Percentiles rank a stretch among this genome's conserved stretches.
Conservation (phyloP, 2,329 filamentous ascomycete species). For the Pezicula carpinea region DNA sequence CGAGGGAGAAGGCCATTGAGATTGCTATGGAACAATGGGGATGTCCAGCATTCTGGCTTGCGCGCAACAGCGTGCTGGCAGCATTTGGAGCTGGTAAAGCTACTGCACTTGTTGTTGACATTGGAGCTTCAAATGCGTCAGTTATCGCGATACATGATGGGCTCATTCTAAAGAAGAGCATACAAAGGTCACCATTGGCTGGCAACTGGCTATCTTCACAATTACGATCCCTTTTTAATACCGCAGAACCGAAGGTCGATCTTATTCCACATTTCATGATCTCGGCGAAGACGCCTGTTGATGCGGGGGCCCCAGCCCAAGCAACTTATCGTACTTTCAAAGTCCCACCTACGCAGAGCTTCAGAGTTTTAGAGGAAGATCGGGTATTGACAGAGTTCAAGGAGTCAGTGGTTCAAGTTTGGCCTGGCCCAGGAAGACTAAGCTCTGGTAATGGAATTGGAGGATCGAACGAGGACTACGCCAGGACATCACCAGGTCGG, state of each 20-base stretch:
- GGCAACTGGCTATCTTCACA: conserved; percentile 89
- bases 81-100: conserved; percentile 92
- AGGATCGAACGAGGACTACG: conserved; percentile 67
- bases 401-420: conserved; percentile 92
- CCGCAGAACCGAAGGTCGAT: conserved; percentile 63
- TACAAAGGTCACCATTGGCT: conserved; percentile 79
- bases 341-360: conserved; percentile 60
- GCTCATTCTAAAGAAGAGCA: conserved; percentile 85
- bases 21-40: conserved; percentile 97
- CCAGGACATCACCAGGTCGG: conserved; percentile 68
- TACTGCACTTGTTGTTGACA: conserved; percentile 85
- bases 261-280: conserved; percentile 84
- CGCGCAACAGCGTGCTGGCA: conserved; percentile 81
- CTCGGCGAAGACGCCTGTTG: conserved; percentile 81
- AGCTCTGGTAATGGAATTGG: conserved; percentile 43
- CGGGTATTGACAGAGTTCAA: conserved; percentile 94
- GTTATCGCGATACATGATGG: conserved; percentile 92
- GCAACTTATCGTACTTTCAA: conserved; percentile 68
- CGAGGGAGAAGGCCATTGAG: conserved; percentile 90
- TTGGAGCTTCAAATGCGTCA: conserved; percentile 83
- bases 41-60: conserved; percentile 89
- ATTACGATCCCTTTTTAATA: conserved; percentile 74
- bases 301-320: conserved; percentile 76
- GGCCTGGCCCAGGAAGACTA: conserved; percentile 74
- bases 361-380: conserved; percentile 83